Base-by-base conservation (phyloP, 805 yeast genomes). In the Dipodascus geniculatus region DNA sequence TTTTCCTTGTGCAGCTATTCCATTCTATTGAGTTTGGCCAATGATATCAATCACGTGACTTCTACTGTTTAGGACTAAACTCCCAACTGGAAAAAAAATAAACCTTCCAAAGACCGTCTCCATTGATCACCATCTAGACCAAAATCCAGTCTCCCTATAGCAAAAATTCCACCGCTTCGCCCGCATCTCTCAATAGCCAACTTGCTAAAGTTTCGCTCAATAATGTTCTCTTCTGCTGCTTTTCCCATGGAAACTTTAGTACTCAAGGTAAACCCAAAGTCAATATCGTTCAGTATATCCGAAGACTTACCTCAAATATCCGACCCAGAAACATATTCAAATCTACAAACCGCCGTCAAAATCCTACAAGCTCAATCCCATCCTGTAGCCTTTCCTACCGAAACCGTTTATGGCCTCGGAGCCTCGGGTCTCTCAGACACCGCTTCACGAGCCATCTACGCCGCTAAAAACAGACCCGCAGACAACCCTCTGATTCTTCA, bases 401-500 rank as follows among this genome's bases (percentile, higher is more conserved):
- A 93, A 65, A 93, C 99, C 0, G 99, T 93, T 0, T 93, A 93
- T 66, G 99, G 99, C 0, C 74, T 93, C 0, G 99, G 96, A 0
- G 99, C 93, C 0, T 83, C 90, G 2, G 86, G 95, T 0, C 71
- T 87, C 51, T 75, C 74, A 53, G 88, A 88, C 52, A 80, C 78
- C 3, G 78, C 95, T 0, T 96, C 90, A 1, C 65, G 68, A 55
- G 78, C 82, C 48, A 93, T 93, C 8, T 93, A 89, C 66, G 73
- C 68, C 23, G 98, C 97, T 23, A 93, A 93, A 62, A 88, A 89
- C 64, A 75, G 99, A 58, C 99, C 99, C 0, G 81, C 95, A 3
- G 99, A 93, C 68, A 93, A 93, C 62, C 99, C 99, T 2, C 71
- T 93, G 56, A 93, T 93, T 53, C 81, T 95, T 0, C 99, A 93